Evolutionary conservation across 305 asterid genomes (phyloP).

Genomic region (Stenogyne calaminthoides): DNA sequence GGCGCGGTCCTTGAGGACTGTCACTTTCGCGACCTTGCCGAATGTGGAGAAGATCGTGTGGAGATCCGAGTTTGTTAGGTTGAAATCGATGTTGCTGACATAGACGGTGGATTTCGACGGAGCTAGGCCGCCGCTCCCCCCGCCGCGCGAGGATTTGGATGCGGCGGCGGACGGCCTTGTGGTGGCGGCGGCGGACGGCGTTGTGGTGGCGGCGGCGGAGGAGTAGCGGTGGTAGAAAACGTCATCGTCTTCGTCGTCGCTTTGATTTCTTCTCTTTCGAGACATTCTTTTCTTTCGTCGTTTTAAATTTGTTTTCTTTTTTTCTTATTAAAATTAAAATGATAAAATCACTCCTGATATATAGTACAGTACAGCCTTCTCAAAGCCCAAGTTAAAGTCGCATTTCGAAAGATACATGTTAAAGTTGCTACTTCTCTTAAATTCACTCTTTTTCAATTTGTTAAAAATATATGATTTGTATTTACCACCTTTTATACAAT

Average conservation of each 20-base stretch:
- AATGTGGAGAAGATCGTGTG: constrained; percentile 94
- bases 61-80: constrained; percentile 83
- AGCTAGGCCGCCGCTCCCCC: constrained; percentile 81
- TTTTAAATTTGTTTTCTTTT: neutral
- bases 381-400: neutral
- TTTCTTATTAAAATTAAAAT: no score
- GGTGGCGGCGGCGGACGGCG: no score
- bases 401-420: neutral
- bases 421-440: neutral
- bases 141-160: constrained; percentile 47
- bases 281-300: constrained; percentile 39
- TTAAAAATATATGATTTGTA: no score
- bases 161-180: constrained; percentile 39
- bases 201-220: no score
- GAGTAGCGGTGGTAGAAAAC: constrained; percentile 78
- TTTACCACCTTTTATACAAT: no score
- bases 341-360: no score
- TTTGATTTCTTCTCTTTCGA: constrained; percentile 38
- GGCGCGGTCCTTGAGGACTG: constrained; percentile 82
- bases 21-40: constrained; percentile 92
- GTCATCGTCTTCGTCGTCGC: constrained; percentile 73
- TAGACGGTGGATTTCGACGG: constrained; percentile 96
- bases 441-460: no score
- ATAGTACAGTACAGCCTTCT: no score
- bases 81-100: constrained; percentile 85